phyloP scores from a whole-genome alignment of 2,329 filamentous ascomycete species.

The Epicoccum sorghinum region DNA sequence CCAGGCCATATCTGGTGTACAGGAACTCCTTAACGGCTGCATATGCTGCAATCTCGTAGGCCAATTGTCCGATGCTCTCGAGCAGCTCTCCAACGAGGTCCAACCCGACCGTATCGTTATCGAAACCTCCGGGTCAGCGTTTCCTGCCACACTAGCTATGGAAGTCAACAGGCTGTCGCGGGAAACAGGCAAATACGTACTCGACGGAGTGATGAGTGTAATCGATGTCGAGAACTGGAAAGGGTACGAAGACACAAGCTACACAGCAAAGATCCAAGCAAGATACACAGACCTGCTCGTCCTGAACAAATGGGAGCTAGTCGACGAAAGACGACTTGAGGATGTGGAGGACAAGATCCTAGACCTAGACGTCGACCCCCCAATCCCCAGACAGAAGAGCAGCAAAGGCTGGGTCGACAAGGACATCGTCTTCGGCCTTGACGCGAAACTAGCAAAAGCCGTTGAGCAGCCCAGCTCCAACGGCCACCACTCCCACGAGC shows the following conservation, averaged over 20 bases:
- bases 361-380: slow-evolving; percentile 77
- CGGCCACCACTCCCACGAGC: slow-evolving; percentile 64
- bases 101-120: slow-evolving; percentile 85
- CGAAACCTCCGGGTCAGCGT: slow-evolving; percentile 86
- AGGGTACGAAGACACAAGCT: slow-evolving; percentile 89
- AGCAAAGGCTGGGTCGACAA: slow-evolving; percentile 78
- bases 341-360: slow-evolving; percentile 78
- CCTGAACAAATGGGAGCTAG: slow-evolving; percentile 89
- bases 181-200: slow-evolving; percentile 71
- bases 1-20: slow-evolving; percentile 83
- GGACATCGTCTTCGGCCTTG: slow-evolving; percentile 84
- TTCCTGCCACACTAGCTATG: slow-evolving; percentile 85
- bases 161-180: slow-evolving; percentile 81
- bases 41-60: slow-evolving; percentile 99
- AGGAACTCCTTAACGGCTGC: slow-evolving; percentile 93
- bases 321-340: slow-evolving; percentile 76
- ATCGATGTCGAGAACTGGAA: slow-evolving; percentile 95
- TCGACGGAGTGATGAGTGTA: slow-evolving; percentile 88
- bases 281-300: slow-evolving; percentile 88
- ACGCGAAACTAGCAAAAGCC: slow-evolving; percentile 72
- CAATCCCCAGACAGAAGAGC: slow-evolving; percentile 81
- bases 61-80: slow-evolving; percentile 80
- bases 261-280: slow-evolving; percentile 87
- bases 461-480: slow-evolving; percentile 53
- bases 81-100: slow-evolving; percentile 68